Base-by-base conservation (phyloP, 2,329 filamentous ascomycete genomes). In the Fusarium sp. region DNA sequence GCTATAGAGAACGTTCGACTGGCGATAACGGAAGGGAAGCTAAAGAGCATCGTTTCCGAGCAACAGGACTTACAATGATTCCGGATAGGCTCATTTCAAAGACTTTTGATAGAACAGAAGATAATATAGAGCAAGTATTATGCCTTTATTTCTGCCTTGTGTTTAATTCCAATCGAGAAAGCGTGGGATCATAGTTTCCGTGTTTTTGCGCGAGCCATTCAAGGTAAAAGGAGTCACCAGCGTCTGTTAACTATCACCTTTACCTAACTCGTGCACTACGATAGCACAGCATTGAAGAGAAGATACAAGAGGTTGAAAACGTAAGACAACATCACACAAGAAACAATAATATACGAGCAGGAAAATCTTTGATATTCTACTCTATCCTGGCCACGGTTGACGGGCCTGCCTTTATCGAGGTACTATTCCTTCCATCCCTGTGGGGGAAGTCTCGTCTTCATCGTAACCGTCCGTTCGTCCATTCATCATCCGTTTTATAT, bases 11-110 rank as follows among this genome's bases (percentile, higher is more conserved):
- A 96, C 74, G 84, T 94, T 30, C 82, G 84, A 21, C 78, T 82
- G 67, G 91, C 89, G 2, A 69, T 94, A 7, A 82, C 86, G 66
- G 83, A 83, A 47, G 89, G 89, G 1, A 86, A 82, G 67, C 75
- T 94, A 72, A 87, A 85, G 75, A 92, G 85, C 63, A 86, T 90
- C 20, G 91, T 95, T n/a, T 85, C 87, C 1, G 92, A 95, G 79
- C 91, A 95, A 78, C 79, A 72, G 65, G 61, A 73, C 6, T 58
- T 80, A 55, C 67, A 60, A 42, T 36, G 34, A 36, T 19, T 19
- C 3, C 73, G 62, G 59, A 39, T 8, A 4, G 10, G 19, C 9
- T 30, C 5, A 11, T 10, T 28, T 26, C 6, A n/a, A 10, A 23
- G 15, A 20, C 11, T 24, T 7, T 20, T 36, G 7, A 32, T 23